These are phyloP conservation scores for Corylus americana DNA, from an alignment of 306 rosid genomes.

Conservation along the genomic window DNA sequence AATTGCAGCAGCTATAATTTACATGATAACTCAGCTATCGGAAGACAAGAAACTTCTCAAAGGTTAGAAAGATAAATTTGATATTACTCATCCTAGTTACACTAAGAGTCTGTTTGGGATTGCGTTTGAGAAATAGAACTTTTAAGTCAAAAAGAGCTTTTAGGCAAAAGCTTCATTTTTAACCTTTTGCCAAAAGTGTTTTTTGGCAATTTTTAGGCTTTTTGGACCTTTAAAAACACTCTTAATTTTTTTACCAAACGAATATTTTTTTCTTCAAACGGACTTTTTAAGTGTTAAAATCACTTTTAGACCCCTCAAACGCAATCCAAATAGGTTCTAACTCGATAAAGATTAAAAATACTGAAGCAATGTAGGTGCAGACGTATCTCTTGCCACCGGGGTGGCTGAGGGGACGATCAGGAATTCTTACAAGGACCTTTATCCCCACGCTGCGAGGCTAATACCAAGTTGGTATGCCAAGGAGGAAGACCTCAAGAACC, in stretches of 20 bases:
- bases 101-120: not conserved
- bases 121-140: too few species aligned
- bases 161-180: too few species aligned
- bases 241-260: too few species aligned
- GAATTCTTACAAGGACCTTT: conserved; percentile 86
- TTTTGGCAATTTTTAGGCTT: too few species aligned
- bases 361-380: conserved; percentile 43
- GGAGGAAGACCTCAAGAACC: conserved; percentile 78
- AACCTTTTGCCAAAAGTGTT: too few species aligned
- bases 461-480: conserved; percentile 89
- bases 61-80: conserved; percentile 42
- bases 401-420: conserved; percentile 97
- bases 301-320: too few species aligned
- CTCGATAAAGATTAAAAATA: not conserved
- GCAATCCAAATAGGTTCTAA: not conserved
- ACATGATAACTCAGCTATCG: conserved; percentile 86
- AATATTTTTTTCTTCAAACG: too few species aligned
- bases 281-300: too few species aligned
- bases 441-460: conserved; percentile 81
- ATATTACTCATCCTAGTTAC: conserved; percentile 11
- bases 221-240: too few species aligned
- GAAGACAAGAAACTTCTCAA: conserved; percentile 87
- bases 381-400: conserved; percentile 84
- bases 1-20: conserved; percentile 89
- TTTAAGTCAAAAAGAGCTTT: too few species aligned